Conservation (phyloP, 495 filamentous ascomycete species). For the Hamigera avellanea region DNA sequence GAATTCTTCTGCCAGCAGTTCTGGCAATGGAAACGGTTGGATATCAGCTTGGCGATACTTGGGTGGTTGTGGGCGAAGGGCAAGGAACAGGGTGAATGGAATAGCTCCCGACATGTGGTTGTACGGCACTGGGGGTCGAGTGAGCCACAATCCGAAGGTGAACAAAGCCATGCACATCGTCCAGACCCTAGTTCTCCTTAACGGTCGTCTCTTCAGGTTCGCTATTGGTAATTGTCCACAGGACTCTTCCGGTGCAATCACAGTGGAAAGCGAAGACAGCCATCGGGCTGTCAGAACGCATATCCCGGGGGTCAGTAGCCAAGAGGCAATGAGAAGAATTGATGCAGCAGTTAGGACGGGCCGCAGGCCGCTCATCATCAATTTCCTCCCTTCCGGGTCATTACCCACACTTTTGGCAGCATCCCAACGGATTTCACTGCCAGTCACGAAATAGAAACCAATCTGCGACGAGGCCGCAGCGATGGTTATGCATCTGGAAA, state of each 20-base stretch:
- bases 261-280: conserved; percentile 6
- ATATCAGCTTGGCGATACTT: neutral
- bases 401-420: conserved; percentile 12
- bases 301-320: conserved; percentile 5
- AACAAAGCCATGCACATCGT: conserved; percentile 1
- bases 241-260: neutral
- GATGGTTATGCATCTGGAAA: conserved; percentile 7
- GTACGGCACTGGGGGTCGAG: conserved; percentile 14
- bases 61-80: conserved; percentile 1
- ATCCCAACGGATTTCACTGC: conserved; percentile 17
- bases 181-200: conserved; percentile 3
- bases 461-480: conserved; percentile 12
- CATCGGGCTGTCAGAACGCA: conserved; percentile 4
- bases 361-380: conserved; percentile 14
- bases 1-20: conserved; percentile 7
- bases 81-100: conserved; percentile 12
- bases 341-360: conserved; percentile 9
- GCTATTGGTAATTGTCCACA: conserved; percentile 3
- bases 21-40: conserved; percentile 10
- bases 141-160: conserved; percentile 5
- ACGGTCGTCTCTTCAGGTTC: neutral
- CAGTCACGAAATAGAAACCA: conserved; percentile 15
- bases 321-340: conserved; percentile 6
- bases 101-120: conserved; percentile 15
- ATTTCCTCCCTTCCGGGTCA: conserved; percentile 12